Evolutionary conservation across 192 early-diverging fungal species (phyloP), one percentile per base, ranked within the genome.

Genomic region (Spizellomyces sp.): DNA sequence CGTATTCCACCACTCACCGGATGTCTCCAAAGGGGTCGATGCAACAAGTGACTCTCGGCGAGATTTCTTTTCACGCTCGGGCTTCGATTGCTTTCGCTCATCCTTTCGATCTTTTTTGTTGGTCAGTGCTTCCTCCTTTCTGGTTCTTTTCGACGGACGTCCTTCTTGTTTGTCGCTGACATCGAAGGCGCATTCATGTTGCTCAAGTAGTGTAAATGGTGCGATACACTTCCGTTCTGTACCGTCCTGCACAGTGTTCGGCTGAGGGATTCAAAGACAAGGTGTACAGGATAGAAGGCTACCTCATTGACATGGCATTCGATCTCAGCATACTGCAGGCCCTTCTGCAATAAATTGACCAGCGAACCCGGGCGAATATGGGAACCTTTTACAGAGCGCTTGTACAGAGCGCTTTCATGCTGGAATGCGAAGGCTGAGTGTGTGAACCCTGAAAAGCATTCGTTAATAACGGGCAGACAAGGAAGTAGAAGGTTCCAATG

Each of bases 291-390:
- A 36, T 52, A 41, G 15, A 21, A 66, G 52, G 57, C 6, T 71
- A 88, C 91, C 75, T 92, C 89, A 62, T 91, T 91, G 50, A 92
- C 76, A 73, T 98, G 96, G 2, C 87, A 82, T 76, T 98, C 95
- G 58, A 96, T 86, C 67, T 96, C 93, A 77, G 89, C 86, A 74
- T 95, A 96, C 73, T 91, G 91, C 45, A 98, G 81, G 0, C 93
- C 96, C 75, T 96, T 96, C 71, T 96, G 95, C 65, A 98, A 80
- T 15, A 94, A 82, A 75, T 80, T 87, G 45, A 98, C 90, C 45
- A 98, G 84, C 4, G 88, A 84, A 10, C 96, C 96, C 22, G 92
- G 93, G 58, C 84, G 83, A 55, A 95, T 89, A 58, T 91, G 84
- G 52, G 74, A 47, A 15, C 71, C 76, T 22, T 70, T 19, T 14